Conservation (phyloP, 2,329 filamentous ascomycete genomes). For the Aspergillus novofumigatus region DNA sequence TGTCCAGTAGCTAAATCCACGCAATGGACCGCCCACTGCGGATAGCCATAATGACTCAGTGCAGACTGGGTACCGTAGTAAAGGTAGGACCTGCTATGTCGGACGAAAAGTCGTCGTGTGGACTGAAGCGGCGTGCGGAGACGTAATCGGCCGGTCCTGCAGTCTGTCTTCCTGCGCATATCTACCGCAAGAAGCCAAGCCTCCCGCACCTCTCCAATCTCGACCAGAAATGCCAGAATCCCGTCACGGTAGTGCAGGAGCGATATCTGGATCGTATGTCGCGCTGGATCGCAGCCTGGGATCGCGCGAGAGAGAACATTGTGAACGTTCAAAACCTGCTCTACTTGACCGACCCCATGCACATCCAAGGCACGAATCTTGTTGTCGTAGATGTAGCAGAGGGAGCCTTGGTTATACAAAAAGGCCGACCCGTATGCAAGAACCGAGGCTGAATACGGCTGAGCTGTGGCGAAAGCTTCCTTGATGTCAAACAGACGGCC, state of each 20-base stretch:
- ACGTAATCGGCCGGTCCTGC: slow-evolving; percentile 36
- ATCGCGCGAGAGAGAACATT: slow-evolving; percentile 34
- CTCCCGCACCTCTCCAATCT: slow-evolving; percentile 38
- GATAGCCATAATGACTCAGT: slow-evolving; percentile 50
- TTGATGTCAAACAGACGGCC: slow-evolving; percentile 59
- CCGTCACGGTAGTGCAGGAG: slow-evolving; percentile 56
- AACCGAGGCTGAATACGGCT: slow-evolving; percentile 59
- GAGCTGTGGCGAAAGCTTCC: slow-evolving; percentile 56
- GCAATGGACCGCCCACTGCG: slow-evolving; percentile 60
- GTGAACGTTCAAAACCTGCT: slow-evolving; percentile 56
- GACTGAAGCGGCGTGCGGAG: slow-evolving; percentile 42
- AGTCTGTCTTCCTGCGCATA: slow-evolving; percentile 22
- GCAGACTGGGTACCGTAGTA: slow-evolving; percentile 64
- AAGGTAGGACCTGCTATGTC: slow-evolving; percentile 58
- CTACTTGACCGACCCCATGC: slow-evolving; percentile 44
- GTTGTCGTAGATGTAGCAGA: slow-evolving; percentile 59
- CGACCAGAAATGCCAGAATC: slow-evolving; percentile 56
- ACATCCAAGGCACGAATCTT: slow-evolving; percentile 59
- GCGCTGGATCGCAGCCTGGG: slow-evolving; percentile 30
- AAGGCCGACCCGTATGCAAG: slow-evolving; percentile 60
- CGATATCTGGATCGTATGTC: slow-evolving; percentile 45
- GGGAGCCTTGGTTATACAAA: slow-evolving; percentile 58
- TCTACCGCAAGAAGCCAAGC: slow-evolving; percentile 55
- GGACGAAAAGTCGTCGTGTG: slow-evolving; percentile 60
- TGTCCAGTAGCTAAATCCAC: slow-evolving; percentile 43